Percentiles rank a stretch among this genome's conserved stretches.
phyloP scores from a whole-genome alignment of 2,329 filamentous ascomycete genomes.

The Ceratocystis diversiconidia region DNA sequence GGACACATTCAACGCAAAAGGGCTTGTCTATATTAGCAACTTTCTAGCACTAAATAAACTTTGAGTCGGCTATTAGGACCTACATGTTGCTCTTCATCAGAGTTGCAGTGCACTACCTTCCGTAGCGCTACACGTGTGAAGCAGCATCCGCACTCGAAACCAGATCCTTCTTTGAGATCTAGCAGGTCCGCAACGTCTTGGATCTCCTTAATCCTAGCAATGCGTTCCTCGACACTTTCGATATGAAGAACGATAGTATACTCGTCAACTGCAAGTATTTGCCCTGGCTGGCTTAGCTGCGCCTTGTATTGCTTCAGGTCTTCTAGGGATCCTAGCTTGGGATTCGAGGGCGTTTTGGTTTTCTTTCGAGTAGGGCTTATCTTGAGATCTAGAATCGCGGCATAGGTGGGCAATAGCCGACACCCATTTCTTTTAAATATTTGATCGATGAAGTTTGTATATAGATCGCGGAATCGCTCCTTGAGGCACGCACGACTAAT shows the following conservation, averaged over 20 bases:
- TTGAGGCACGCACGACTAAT: background rate
- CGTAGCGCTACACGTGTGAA: slow-evolving; percentile 52
- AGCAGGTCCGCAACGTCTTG: background rate
- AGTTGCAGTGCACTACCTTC: slow-evolving; percentile 53
- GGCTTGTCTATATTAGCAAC: slow-evolving; percentile 25
- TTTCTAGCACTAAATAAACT: background rate
- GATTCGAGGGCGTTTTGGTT: background rate
- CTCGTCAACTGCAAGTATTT: background rate
- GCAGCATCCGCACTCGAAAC: slow-evolving; percentile 57
- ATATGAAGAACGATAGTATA: background rate
- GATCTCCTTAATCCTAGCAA: background rate
- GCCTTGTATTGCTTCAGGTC: background rate
- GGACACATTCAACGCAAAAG: slow-evolving; percentile 57
- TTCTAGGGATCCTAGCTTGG: background rate
- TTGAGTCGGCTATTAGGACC: background rate
- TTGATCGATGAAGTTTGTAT: background rate
- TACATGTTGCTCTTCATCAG: slow-evolving; percentile 35
- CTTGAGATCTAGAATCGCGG: background rate
- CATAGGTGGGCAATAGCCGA: background rate
- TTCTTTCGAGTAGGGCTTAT: background rate
- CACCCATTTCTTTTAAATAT: background rate
- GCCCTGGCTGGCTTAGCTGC: background rate
- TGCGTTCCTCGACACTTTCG: background rate
- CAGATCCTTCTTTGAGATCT: background rate
- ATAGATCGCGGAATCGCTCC: background rate